phyloP scores from a whole-genome alignment of 768 basidiomycete species.

The Amanita jacksonii region DNA sequence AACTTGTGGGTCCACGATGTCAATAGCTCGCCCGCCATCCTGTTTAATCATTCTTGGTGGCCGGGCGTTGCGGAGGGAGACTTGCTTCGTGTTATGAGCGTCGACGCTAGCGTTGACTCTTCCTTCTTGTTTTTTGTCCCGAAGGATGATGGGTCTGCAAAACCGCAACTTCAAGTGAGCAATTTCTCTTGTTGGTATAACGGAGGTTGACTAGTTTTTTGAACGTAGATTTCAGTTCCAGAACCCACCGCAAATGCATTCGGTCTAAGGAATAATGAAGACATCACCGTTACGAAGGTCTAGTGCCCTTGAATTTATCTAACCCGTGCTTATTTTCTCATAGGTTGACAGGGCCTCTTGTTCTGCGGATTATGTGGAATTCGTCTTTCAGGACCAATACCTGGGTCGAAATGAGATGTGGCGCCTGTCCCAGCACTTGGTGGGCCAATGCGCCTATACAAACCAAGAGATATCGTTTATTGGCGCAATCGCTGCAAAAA shows the following conservation, averaged over 20 bases:
- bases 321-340: slow-evolving; percentile 9
- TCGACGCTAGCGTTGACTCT: slow-evolving; percentile 26
- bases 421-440: slow-evolving; percentile 76
- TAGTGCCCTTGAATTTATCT: not conserved
- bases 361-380: slow-evolving; percentile 73
- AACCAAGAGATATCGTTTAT: slow-evolving; percentile 84
- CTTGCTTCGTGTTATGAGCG: slow-evolving; percentile 44
- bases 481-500: slow-evolving; percentile 73
- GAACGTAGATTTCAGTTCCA: slow-evolving; percentile 60
- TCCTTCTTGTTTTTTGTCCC: slow-evolving; percentile 59
- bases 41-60: slow-evolving; percentile 69
- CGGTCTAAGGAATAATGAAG: slow-evolving; percentile 58
- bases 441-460: slow-evolving; percentile 71
- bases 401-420: slow-evolving; percentile 96
- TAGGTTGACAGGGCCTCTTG: slow-evolving; percentile 61
- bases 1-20: slow-evolving; percentile 70
- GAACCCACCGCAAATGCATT: slow-evolving; percentile 65
- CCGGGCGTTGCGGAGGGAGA: slow-evolving; percentile 76
- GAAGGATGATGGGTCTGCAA: slow-evolving; percentile 49
- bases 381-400: slow-evolving; percentile 92
- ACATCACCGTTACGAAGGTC: slow-evolving; percentile 67
- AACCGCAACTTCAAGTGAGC: slow-evolving; percentile 57
- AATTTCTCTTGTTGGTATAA: not conserved
- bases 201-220: not conserved
- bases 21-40: slow-evolving; percentile 47